Evolutionary conservation across 768 basidiomycete genomes (phyloP), one percentile per base, ranked within the genome.

Genomic region (Macrolepiota dolichaula): DNA sequence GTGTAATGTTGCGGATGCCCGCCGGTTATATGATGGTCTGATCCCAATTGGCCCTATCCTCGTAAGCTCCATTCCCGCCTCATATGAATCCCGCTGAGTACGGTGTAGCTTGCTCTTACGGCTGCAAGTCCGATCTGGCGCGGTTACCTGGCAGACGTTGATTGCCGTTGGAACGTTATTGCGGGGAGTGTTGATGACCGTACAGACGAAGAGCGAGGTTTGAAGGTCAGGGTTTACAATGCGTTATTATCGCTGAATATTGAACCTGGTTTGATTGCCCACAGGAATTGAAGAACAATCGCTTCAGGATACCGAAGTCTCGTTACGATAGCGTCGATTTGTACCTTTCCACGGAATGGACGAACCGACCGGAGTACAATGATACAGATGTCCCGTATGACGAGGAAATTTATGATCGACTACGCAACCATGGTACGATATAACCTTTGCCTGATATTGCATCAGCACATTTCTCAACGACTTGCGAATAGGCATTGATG

Each of bases 121-220:
- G 97, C 96, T 27, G 93, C 94, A 1, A 96, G 96, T 70, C 97
- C 97, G 3, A 82, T 93, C 13, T 99, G 93, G 86, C 83, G 97
- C 63, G 97, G 97, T 4, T 90, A 93, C 72, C 84, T 99, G 46
- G 88, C 96, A 42, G 96, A 99, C 71, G 96, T 98, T 4, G 97
- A 99, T 76, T 97, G 93, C 69, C 86, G 97, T 46, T 99, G 97
- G 97, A 93, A 98, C 68, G 97, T 99, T 10, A 97, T 99, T 64
- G 91, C 97, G 10, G 97, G 92, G n/a, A 94, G 93, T 68, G 96
- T 99, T 0, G 97, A 99, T 69, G 96, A 98, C 74, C 86, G 97
- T 54, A 98, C 95, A 13, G 86, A 89, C 64, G 96, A 98, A 71
- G 97, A 99, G 73, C 86, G 96, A 59, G 96, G 96, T 4, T 64